These are phyloP conservation scores for Phytophthora uliginosa DNA, from an alignment of 352 stramenopile genomes.

Conservation along the genomic window DNA sequence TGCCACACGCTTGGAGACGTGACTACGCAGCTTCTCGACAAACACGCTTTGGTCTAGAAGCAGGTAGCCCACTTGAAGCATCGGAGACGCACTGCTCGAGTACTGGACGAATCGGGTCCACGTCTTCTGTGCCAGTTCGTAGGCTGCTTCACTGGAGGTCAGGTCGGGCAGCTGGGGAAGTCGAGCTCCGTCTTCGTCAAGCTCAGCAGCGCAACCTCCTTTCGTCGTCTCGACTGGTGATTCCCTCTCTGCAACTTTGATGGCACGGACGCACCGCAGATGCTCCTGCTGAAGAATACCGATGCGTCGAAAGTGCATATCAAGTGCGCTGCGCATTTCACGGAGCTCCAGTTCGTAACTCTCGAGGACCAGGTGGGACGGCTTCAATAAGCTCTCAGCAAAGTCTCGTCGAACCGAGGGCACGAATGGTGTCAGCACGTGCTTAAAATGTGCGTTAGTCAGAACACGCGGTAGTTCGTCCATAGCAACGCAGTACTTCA, in stretches of 20 bases:
- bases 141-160: constrained; percentile 39
- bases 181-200: constrained; percentile 20
- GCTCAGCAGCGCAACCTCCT: not conserved
- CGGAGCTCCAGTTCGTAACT: constrained; percentile 26
- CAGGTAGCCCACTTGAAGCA: constrained; percentile 62
- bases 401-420: constrained; percentile 36
- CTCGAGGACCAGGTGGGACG: constrained; percentile 40
- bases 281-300: constrained; percentile 45
- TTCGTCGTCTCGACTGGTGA: constrained; percentile 6
- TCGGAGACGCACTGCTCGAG: constrained; percentile 26
- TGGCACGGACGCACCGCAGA: constrained; percentile 39
- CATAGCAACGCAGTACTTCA: constrained; percentile 57
- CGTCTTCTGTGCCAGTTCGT: constrained; percentile 49
- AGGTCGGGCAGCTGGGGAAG: constrained; percentile 30
- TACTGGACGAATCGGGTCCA: constrained; percentile 58
- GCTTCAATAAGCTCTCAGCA: constrained; percentile 28
- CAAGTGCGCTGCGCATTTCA: constrained; percentile 38
- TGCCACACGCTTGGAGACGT: constrained; percentile 43
- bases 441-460: constrained; percentile 37
- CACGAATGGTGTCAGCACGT: constrained; percentile 54
- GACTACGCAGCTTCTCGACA: constrained; percentile 39
- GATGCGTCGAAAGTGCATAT: constrained; percentile 45
- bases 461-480: constrained; percentile 50
- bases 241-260: constrained; percentile 44
- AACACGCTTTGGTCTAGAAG: constrained; percentile 65